Base-by-base conservation (phyloP, 371 early-diverging fungal species). In the Mucor lusitanicus region DNA sequence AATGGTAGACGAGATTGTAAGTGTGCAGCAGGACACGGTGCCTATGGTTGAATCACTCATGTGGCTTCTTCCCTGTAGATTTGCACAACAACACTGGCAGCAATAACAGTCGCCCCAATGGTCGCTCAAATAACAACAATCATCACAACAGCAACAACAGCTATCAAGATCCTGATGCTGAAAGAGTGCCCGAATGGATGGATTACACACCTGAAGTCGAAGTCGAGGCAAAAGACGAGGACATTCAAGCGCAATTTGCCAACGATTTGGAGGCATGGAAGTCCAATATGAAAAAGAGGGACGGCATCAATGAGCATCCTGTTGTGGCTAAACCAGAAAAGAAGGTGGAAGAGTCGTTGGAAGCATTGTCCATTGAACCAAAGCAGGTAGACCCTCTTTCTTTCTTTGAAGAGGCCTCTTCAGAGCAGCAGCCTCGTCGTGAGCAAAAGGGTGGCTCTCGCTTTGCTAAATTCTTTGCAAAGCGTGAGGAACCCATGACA, bases 261-360 rank as follows among this genome's bases (percentile, higher is more conserved):
- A 81, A 86, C 65, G 88, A 89, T 60, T 72, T 89, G 57, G 87
- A 89, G 69, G 82, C 82, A 37, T 89, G 89, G 89, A 89, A 88
- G 64, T 77, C 82, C 3, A 80, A 77, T 48, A 87, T 89, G 89
- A 87, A 86, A 54, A 80, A 87, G 66, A 83, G 82, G 50, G 86
- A 89, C 44, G 70, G 77, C n/a, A 27, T 46, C 9, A 28, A 42
- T 1, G 60, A 59, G 44, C 37, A 30, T 19, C 17, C 59, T 50
- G 56, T 48, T 15, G 44, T 15, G 4, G 50, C 33, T 40, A 67
- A 48, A 25, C 35, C 53, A 19, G 54, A 59, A 40, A 61, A 67
- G 23, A 59, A 48, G 30, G 25, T 63, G 5, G 61, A 60, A 40
- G 42, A 35, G 9, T n/a, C 53, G 19, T 53, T 65, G n/a, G 23